These are phyloP conservation scores for Globisporangium perplexum DNA, from an alignment of 352 stramenopile species.

Conservation along the genomic window DNA sequence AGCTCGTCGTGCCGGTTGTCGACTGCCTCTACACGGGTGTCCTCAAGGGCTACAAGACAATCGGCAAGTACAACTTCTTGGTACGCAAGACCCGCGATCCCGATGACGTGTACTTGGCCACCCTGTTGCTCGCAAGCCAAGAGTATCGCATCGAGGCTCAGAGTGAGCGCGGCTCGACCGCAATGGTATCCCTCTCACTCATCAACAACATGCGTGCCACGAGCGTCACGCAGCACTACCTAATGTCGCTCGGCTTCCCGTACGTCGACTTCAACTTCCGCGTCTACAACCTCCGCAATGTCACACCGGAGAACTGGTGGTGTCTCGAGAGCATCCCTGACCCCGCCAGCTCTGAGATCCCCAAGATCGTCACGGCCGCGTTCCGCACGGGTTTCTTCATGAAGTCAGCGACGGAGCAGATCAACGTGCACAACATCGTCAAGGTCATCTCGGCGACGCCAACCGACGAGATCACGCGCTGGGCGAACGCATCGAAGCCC, in stretches of 20 bases:
- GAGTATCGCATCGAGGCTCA: slow-evolving; percentile 20
- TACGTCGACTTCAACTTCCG: slow-evolving; percentile 29
- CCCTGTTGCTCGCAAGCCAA: slow-evolving; percentile 21
- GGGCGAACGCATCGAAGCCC: too few species aligned
- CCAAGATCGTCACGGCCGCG: too few species aligned
- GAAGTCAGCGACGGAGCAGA: too few species aligned
- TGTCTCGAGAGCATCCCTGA: slow-evolving; percentile 19
- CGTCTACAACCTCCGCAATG: slow-evolving; percentile 15
- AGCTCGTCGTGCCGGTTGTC: slow-evolving; percentile 30
- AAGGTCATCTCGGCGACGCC: too few species aligned
- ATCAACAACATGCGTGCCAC: slow-evolving; percentile 20
- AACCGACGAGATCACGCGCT: too few species aligned
- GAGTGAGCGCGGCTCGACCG: slow-evolving; percentile 16
- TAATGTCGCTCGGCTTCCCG: slow-evolving; percentile 25
- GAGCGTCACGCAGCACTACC: slow-evolving; percentile 19
- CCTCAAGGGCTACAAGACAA: slow-evolving; percentile 9
- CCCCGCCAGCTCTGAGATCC: background rate
- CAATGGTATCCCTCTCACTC: slow-evolving; percentile 21
- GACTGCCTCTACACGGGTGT: slow-evolving; percentile 33
- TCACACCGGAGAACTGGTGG: slow-evolving; percentile 19
- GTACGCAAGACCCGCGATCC: slow-evolving; percentile 16
- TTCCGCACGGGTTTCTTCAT: too few species aligned
- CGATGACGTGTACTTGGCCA: slow-evolving; percentile 17
- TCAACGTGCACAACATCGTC: too few species aligned
- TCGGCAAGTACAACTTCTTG: slow-evolving; percentile 25